Base-by-base conservation (phyloP, 163 green algal species). In the Scenedesmus sp. region DNA sequence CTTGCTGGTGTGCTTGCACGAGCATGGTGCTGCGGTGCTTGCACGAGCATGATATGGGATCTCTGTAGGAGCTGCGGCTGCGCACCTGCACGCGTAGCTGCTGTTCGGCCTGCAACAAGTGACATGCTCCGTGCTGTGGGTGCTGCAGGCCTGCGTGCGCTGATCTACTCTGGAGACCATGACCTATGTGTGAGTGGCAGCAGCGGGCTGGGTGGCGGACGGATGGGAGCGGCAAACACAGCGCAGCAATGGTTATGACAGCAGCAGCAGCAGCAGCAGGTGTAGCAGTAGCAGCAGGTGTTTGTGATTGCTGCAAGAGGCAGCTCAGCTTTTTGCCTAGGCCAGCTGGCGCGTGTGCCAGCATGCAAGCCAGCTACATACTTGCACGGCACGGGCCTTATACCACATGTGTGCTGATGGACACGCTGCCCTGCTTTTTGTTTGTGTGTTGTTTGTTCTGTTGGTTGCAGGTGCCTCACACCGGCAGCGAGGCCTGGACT, bases 101-200 rank as follows among this genome's bases (percentile, higher is more conserved):
- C 81, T 5, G 4, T 66, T 5, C 46, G 52, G 2, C 4, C 16
- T 26, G 15, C 52, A 46, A 66, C 4, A 60, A 8, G 18, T 90
- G 85, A 9, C 54, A 9, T 57, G 46, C 10, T 54, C 46, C 7
- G 15, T 26, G 23, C 5, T 77, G 57, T 54, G 7, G n/a, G 8
- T 10, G 16, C 62, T 82, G 86, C 90, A 97, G 95, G 96, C 55
- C 86, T 98, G 79, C 92, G 84, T 0, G 96, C 92, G 20, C 94
- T 98, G 54, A 96, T 98, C 66, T 98, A 97, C 94, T 96, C 88
- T 83, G 97, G 97, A 2, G 97, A 98, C 89, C 97, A 98, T 82
- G 96, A 98, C 95, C 95, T 97, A 79, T 94, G 92, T 15, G 96
- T 98, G 76, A 96, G 96, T 0, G 95, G 98, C 94, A 97, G 96